Base-by-base conservation (phyloP, 2,329 filamentous ascomycete genomes). In the Hymenoscyphus scutula region DNA sequence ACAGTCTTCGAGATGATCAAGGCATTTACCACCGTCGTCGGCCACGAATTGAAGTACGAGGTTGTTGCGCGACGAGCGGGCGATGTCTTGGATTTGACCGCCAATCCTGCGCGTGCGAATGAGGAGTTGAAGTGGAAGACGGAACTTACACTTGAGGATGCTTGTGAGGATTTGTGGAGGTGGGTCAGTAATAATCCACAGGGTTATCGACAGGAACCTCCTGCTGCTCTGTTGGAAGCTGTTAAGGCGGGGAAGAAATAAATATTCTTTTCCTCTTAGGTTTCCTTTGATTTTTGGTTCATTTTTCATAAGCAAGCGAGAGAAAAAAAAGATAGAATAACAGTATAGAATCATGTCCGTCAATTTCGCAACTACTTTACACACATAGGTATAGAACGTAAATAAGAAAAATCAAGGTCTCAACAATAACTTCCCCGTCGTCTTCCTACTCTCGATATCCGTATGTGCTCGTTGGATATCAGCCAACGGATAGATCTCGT, bases 1-100 rank as follows among this genome's bases (percentile, higher is more conserved):
- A 99, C 95, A 25, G 95, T 99, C 62, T 95, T 93, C 74, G 93
- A 99, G 76, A 99, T 99, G 81, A 88, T 99, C 84, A 91, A 94
- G 70, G 93, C 95, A 60, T 99, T 99, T 81, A 90, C 88, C 78
- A 79, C 85, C 58, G 92, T 91, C 19, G 93, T 97, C 25, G 95
- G 95, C 65, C 89, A 87, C 58, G 87, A 95, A 62, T 83, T 99
- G 29, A 84, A 89, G 41, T 98, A 98, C 79, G 84, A 97, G 75
- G 89, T 98, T 63, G 90, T 89, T 8, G 87, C 84, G 48, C 87
- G 95, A 72, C 84, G 95, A 73, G 86, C 88, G 45, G 95, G 95
- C 60, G 95, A 99, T 74, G 95, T 99, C 19, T 82, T 99, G 62
- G 90, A 99, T 78, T 86, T 99, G 55, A 99, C 95, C 25, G 92